These are phyloP conservation scores for Blastobotrys robertii DNA, from an alignment of 805 yeast genomes.

Conservation along the genomic window DNA sequence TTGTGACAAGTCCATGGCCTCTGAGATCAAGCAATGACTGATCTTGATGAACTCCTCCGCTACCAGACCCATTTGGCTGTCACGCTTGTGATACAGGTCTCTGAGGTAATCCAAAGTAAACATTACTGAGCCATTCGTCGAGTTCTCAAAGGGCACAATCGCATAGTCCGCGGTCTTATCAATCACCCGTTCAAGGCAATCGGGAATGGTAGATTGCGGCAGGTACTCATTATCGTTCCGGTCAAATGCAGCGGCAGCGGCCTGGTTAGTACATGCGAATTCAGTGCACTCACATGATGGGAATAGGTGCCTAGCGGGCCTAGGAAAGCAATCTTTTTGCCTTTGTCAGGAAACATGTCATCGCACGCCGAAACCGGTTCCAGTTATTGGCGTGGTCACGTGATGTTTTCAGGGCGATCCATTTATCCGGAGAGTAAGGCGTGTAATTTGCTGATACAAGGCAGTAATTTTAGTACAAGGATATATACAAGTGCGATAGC, in stretches of 20 bases:
- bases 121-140: conserved; percentile 90
- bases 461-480: neutral
- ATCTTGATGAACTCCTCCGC: conserved; percentile 79
- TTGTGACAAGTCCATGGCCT: conserved; percentile 29
- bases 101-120: conserved; percentile 74
- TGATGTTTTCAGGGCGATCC: no score
- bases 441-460: neutral
- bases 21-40: conserved; percentile 61
- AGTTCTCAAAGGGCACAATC: conserved; percentile 86
- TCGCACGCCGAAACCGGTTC: neutral
- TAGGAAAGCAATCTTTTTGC: conserved; percentile 42
- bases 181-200: conserved; percentile 53
- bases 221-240: conserved; percentile 14
- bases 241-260: conserved; percentile 37
- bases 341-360: neutral
- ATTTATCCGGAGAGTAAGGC: no score
- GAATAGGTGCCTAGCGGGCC: conserved; percentile 95
- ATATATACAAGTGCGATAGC: neutral
- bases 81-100: conserved; percentile 28
- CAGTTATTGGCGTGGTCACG: no score
- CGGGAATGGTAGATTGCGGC: conserved; percentile 24
- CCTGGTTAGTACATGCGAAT: conserved; percentile 25
- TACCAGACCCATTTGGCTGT: conserved; percentile 37
- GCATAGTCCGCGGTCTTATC: conserved; percentile 48
- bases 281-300: conserved; percentile 48